Evolutionary conservation across 495 filamentous ascomycete species (phyloP).

Genomic region (Annulohypoxylon moriforme): DNA sequence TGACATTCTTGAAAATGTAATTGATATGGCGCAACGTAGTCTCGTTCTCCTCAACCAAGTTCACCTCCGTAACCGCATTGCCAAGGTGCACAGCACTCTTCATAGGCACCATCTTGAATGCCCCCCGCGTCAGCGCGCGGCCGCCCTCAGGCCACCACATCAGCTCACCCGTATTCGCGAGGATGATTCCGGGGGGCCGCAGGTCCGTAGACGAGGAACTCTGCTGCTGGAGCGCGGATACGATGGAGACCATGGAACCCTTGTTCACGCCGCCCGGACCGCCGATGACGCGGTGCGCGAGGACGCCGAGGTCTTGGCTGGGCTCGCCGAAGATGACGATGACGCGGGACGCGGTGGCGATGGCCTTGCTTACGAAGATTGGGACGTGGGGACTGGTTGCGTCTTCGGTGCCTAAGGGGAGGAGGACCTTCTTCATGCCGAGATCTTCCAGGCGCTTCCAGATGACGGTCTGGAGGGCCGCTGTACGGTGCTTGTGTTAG

Average conservation of each 20-base stretch:
- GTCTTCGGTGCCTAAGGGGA: slow-evolving; percentile 65
- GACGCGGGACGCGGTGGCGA: slow-evolving; percentile 69
- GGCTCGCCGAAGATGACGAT: slow-evolving; percentile 80
- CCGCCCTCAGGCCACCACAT: slow-evolving; percentile 71
- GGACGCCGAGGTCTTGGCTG: slow-evolving; percentile 76
- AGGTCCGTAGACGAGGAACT: slow-evolving; percentile 45
- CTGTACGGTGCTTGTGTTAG: slow-evolving; percentile 52
- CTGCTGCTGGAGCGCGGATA: slow-evolving; percentile 61
- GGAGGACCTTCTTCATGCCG: slow-evolving; percentile 65
- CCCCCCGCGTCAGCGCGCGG: slow-evolving; percentile 64
- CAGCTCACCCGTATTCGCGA: slow-evolving; percentile 78
- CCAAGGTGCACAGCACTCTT: slow-evolving; percentile 65
- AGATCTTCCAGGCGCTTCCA: slow-evolving; percentile 67
- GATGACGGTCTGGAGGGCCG: slow-evolving; percentile 70
- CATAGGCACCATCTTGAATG: slow-evolving; percentile 66
- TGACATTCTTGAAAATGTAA: slow-evolving; percentile 71
- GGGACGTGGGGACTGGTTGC: slow-evolving; percentile 68
- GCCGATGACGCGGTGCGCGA: slow-evolving; percentile 73
- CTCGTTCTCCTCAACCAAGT: slow-evolving; percentile 67
- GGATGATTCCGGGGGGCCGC: slow-evolving; percentile 64
- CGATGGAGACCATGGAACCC: slow-evolving; percentile 73
- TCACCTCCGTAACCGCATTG: slow-evolving; percentile 53
- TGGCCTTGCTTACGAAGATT: slow-evolving; percentile 70
- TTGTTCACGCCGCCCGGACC: slow-evolving; percentile 68
- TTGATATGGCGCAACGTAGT: slow-evolving; percentile 66